Evolutionary conservation across 2,329 filamentous ascomycete species (phyloP).

Genomic region (Colletotrichum cuscutae): DNA sequence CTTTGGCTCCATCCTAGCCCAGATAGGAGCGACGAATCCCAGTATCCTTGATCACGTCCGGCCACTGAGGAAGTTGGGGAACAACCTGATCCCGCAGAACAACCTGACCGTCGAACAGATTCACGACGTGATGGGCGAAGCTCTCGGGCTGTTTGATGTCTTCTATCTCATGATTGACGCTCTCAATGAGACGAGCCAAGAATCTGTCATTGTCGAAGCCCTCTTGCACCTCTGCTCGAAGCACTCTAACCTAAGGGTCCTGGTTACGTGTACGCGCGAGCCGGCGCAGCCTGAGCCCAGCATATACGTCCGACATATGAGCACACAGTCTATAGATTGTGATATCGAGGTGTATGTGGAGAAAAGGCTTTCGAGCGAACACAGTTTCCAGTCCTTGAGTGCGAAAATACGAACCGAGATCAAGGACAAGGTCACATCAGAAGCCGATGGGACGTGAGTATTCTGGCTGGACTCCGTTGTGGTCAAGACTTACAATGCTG

Average conservation of each 20-base stretch:
- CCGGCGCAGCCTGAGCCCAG: constrained; percentile 6
- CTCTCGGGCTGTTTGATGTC: constrained; percentile 21
- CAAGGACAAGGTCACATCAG: constrained; percentile 34
- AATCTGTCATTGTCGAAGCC: constrained; percentile 30
- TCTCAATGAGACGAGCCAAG: constrained; percentile 38
- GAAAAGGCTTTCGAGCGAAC: constrained; percentile 35
- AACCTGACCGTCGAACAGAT: constrained; percentile 35
- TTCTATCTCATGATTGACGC: constrained; percentile 40
- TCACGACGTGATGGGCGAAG: constrained; percentile 24
- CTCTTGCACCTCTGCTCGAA: constrained; percentile 35
- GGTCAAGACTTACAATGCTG: not conserved
- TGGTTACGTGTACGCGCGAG: constrained; percentile 38
- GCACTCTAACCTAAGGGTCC: constrained; percentile 34
- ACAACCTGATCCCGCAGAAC: constrained; percentile 37
- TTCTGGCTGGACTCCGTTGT: not conserved
- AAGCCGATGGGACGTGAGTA: constrained; percentile 40
- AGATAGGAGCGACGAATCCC: constrained; percentile 33
- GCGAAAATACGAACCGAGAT: constrained; percentile 38
- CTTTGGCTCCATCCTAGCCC: constrained; percentile 42
- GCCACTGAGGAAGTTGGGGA: constrained; percentile 27
- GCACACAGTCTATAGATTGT: constrained; percentile 31
- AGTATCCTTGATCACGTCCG: constrained; percentile 35
- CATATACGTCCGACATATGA: constrained; percentile 36
- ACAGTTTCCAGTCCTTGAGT: constrained; percentile 36
- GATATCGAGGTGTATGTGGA: constrained; percentile 40